phyloP scores from a whole-genome alignment of 768 basidiomycete genomes.

The Suillus spraguei region DNA sequence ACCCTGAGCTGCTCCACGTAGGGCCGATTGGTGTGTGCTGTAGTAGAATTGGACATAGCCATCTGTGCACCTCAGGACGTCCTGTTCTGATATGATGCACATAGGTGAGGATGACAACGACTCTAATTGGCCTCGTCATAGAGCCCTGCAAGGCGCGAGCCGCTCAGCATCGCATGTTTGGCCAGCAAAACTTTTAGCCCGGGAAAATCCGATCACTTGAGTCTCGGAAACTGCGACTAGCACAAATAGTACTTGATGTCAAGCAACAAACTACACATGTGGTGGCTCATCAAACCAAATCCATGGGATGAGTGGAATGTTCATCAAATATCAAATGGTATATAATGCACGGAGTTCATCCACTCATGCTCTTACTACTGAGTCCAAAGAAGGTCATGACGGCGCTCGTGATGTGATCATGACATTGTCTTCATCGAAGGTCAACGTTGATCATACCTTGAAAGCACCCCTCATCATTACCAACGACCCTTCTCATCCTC shows the following conservation, averaged over 20 bases:
- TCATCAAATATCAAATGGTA: background rate
- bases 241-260: no score
- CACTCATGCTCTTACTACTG: background rate
- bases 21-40: background rate
- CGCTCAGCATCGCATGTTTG: no score
- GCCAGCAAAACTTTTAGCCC: no score
- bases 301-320: background rate
- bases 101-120: background rate
- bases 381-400: background rate
- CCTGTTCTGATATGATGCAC: conserved; percentile 5
- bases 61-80: background rate
- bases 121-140: no score
- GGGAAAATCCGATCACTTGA: no score
- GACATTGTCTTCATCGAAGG: background rate
- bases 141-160: no score
- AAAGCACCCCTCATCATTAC: background rate
- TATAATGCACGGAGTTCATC: background rate
- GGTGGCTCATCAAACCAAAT: background rate
- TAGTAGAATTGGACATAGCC: background rate
- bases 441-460: background rate
- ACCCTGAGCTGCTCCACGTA: conserved; percentile 31
- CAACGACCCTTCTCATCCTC: background rate
- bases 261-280: no score
- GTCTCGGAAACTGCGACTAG: no score
- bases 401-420: background rate